phyloP scores from a whole-genome alignment of 2,329 filamentous ascomycete species.

The Paracorniculantispora psalliotae region DNA sequence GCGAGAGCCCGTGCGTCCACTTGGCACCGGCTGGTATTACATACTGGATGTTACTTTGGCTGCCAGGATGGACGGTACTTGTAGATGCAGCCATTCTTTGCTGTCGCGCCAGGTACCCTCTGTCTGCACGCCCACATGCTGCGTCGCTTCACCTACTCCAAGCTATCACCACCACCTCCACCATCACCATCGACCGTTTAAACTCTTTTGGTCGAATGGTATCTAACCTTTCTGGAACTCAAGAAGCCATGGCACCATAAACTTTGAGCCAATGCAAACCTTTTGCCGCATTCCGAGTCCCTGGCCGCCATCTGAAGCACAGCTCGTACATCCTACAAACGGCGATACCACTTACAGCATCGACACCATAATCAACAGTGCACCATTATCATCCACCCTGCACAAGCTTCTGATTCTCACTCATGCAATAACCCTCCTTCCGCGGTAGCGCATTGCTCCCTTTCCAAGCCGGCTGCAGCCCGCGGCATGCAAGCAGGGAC shows the following conservation, averaged over 20 bases:
- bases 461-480: neutral
- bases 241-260: neutral
- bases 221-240: neutral
- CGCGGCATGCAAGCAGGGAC: neutral
- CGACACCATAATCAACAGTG: neutral
- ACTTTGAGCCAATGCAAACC: neutral
- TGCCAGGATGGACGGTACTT: neutral
- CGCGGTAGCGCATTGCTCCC: neutral
- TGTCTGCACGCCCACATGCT: neutral
- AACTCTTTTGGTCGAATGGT: neutral
- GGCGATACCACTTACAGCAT: neutral
- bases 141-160: neutral
- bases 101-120: neutral
- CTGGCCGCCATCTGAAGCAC: neutral
- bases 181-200: neutral
- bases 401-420: neutral
- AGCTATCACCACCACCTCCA: neutral
- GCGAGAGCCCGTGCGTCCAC: slow-evolving; percentile 6
- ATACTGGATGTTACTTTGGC: neutral
- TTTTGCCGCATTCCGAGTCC: neutral
- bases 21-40: neutral
- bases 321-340: neutral
- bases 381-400: neutral
- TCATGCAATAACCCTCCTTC: neutral
- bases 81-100: neutral